A percentile compares a stretch with the other conserved stretches of the same genome.
These are phyloP conservation scores for Nigrograna mackinnonii DNA, from an alignment of 2,329 filamentous ascomycete genomes.

Conservation along the genomic window DNA sequence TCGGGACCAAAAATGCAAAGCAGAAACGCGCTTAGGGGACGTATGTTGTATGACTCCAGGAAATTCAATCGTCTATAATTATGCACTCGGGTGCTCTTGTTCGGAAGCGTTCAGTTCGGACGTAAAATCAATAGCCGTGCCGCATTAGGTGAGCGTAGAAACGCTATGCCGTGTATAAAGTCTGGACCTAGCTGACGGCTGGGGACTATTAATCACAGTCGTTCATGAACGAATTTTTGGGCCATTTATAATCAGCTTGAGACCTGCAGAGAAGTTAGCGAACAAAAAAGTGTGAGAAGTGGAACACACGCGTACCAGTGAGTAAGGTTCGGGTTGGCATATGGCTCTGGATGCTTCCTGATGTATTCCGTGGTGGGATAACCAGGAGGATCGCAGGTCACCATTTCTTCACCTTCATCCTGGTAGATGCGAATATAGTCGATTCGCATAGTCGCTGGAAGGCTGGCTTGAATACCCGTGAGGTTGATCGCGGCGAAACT, in stretches of 20 bases:
- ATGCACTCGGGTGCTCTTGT: slow-evolving; percentile 21
- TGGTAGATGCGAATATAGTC: slow-evolving; percentile 75
- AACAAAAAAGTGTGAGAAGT: background rate
- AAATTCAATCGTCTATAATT: slow-evolving; percentile 30
- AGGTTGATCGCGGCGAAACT: slow-evolving; percentile 67
- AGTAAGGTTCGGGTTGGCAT: slow-evolving; percentile 67
- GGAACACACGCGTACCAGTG: slow-evolving; percentile 54
- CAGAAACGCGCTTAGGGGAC: slow-evolving; percentile 7
- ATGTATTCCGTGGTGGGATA: slow-evolving; percentile 73
- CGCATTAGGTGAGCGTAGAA: slow-evolving; percentile 25
- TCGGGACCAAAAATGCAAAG: slow-evolving; percentile 17
- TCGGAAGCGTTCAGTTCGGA: slow-evolving; percentile 17
- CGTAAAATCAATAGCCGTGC: slow-evolving; percentile 31
- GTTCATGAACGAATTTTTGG: slow-evolving; percentile 64
- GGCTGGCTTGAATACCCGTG: slow-evolving; percentile 55
- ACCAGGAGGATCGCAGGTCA: slow-evolving; percentile 70
- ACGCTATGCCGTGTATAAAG: background rate
- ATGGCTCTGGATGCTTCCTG: slow-evolving; percentile 61
- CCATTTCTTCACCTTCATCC: slow-evolving; percentile 57
- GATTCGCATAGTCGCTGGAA: slow-evolving; percentile 68
- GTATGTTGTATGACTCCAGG: slow-evolving; percentile 9
- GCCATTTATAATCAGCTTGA: slow-evolving; percentile 60
- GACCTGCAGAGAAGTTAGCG: slow-evolving; percentile 35
- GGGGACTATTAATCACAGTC: slow-evolving; percentile 47
- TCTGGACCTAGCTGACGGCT: background rate